A percentile compares a stretch with the other conserved stretches of the same genome.
Conservation (phyloP, 257 asterid species). For the Fraxinus anomala region DNA sequence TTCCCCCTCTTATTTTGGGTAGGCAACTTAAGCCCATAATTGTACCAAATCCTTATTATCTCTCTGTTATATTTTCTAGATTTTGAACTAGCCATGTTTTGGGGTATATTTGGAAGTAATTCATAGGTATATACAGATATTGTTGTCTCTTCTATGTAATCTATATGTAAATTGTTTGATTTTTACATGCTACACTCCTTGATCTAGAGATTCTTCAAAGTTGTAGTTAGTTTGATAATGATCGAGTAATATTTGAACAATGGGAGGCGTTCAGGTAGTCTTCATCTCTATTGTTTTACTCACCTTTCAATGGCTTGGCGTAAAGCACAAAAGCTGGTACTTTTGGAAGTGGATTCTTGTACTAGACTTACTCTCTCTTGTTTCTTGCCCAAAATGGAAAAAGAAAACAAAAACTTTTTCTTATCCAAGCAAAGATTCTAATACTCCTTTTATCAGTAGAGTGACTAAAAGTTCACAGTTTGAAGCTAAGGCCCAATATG, state of each 20-base stretch:
- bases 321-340: neutral
- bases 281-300: neutral
- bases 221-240: neutral
- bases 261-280: neutral
- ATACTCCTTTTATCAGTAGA: neutral
- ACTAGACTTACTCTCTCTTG: neutral
- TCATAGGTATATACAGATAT: neutral
- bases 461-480: neutral
- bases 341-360: neutral
- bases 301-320: neutral
- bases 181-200: neutral
- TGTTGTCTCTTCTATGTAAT: neutral
- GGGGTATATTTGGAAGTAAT: neutral
- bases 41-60: neutral
- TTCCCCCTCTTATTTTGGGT: neutral
- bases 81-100: neutral
- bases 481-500: conserved; percentile 22
- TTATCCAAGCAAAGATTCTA: neutral
- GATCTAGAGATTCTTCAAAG: neutral
- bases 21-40: neutral
- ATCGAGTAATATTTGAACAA: neutral
- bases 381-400: neutral
- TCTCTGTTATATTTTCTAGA: neutral
- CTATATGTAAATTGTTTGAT: neutral
- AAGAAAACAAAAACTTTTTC: neutral